These are phyloP conservation scores for Dioszegia crocea DNA, from an alignment of 768 basidiomycete genomes.

Conservation along the genomic window DNA sequence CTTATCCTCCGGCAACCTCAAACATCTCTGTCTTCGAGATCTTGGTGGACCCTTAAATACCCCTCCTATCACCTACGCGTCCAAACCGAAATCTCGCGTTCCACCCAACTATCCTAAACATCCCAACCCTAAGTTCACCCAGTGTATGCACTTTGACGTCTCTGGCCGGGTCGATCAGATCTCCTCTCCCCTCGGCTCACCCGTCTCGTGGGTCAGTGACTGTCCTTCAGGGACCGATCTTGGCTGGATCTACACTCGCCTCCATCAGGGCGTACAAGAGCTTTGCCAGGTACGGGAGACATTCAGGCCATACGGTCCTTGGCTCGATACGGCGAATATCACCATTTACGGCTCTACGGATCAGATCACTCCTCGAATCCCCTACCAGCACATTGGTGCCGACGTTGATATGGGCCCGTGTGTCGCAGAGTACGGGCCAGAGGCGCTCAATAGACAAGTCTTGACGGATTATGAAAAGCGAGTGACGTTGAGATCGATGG, in stretches of 20 bases:
- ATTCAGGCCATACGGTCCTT: neutral
- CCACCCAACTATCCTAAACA: no score
- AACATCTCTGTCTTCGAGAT: neutral
- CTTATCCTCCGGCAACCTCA: neutral
- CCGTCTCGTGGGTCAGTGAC: neutral
- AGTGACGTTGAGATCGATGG: neutral
- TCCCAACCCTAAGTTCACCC: no score
- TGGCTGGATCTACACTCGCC: neutral
- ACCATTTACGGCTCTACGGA: neutral
- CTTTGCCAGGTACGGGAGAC: neutral
- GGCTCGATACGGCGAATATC: neutral
- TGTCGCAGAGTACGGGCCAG: neutral
- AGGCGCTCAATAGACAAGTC: neutral
- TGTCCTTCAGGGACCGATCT: neutral
- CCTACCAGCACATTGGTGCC: neutral
- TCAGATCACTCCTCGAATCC: neutral
- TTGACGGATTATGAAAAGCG: neutral
- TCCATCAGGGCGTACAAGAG: neutral
- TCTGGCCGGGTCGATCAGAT: neutral
- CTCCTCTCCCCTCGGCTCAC: neutral
- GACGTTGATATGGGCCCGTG: neutral
- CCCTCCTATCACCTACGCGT: neutral
- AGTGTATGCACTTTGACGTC: neutral
- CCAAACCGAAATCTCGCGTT: neutral
- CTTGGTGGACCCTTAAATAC: neutral